Evolutionary conservation across 305 asterid species (phyloP), one percentile per base, ranked within the genome.

Genomic region (Fraxinus latifolia): DNA sequence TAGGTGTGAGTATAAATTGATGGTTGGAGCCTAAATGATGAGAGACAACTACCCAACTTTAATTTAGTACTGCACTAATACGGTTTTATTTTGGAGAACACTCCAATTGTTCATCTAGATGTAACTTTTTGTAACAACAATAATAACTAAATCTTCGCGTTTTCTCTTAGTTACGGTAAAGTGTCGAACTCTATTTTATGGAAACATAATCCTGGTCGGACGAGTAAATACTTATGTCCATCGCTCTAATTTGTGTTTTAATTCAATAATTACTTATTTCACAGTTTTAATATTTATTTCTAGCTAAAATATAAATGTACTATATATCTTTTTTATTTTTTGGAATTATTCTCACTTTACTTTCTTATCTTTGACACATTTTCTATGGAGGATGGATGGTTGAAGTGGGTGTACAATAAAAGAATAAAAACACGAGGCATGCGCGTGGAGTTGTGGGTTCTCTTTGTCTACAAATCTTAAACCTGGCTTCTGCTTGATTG

Each of bases 391-490:
- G 76, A 7, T 44, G 39, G 60, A 7, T 44, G 33, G 60, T 80
- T 72, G 53, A 77, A 89, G 90, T 87, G 90, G 90, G 83, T 82
- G 7, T 44, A 78, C 88, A 84, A 68, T 65, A 73, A 74, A 78
- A 74, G 77, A 79, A 83, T 53, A 84, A 82, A 55, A 29, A 70
- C 68, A 74, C 70, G 62, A 73, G 71, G 72, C 85, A 78, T 87
- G 84, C 88, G 88, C 93, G 85, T 85, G 91, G 84, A 39, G 83
- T 78, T 85, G 89, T 84, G 81, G 87, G 86, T 82, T 78, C 78
- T 80, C 50, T 19, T 62, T 88, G 89, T 85, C 88, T 83, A 68
- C 75, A 67, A 68, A 77, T 85, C 79, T 74, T 74, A 74, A 68
- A 79, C 79, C 77, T 74, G 17, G 53, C 76, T 55, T 32, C 14